A percentile compares a stretch with the other conserved stretches of the same genome.
Evolutionary conservation across 352 stramenopile genomes (phyloP).

Genomic region (Aphanomyces euteiches): DNA sequence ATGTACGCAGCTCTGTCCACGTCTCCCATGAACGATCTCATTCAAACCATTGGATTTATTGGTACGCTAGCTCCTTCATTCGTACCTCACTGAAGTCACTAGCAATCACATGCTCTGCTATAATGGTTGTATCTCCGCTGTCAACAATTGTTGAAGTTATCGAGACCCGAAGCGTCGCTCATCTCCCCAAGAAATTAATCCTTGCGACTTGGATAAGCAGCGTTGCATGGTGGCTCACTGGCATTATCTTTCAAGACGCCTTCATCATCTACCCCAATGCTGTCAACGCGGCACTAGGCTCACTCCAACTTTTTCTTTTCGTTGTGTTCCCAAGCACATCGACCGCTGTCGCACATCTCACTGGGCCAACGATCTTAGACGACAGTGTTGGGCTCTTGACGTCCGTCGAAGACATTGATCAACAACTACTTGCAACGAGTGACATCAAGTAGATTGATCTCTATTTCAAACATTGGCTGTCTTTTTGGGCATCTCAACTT

Average conservation of each 20-base stretch:
- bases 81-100: neutral
- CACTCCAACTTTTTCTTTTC: conserved; percentile 11
- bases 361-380: neutral
- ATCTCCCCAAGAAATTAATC: conserved; percentile 7
- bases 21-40: neutral
- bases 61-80: neutral
- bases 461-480: neutral
- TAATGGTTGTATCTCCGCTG: conserved; percentile 10
- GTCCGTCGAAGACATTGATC: neutral
- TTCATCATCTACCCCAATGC: conserved; percentile 10
- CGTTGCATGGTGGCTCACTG: conserved; percentile 10
- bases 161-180: neutral
- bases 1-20: neutral
- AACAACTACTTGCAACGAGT: neutral
- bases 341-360: neutral
- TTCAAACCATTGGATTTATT: neutral
- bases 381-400: conserved; percentile 1
- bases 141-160: conserved; percentile 3
- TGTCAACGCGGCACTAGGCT: neutral
- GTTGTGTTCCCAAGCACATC: conserved; percentile 1
- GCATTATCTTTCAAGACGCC: neutral
- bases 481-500: conserved; percentile 9
- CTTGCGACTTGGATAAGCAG: conserved; percentile 1
- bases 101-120: conserved; percentile 4
- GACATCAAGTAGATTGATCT: conserved; percentile 8